Evolutionary conservation across 805 yeast genomes (phyloP), one percentile per base, ranked within the genome.

Genomic region (Kodamaea kakaduensis): DNA sequence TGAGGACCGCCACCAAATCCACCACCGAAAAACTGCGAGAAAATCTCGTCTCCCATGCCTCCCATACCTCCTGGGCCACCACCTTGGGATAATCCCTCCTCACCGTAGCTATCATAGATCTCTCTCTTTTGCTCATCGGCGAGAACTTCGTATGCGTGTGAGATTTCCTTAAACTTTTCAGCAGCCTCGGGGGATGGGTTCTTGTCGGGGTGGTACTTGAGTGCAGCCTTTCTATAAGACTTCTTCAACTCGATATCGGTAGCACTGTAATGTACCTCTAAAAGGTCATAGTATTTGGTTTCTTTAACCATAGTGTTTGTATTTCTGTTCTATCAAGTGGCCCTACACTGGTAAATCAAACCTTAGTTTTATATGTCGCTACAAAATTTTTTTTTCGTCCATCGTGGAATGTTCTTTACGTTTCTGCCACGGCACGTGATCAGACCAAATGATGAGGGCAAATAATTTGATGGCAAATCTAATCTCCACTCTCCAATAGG

Each of bases 81-180:
- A 26, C 29, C 29, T 19, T 26, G 29, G 39, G 69, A 70, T 50
- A 93, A 71, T 38, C 98, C 99, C 53, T 88, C 97, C 59, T 81
- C 83, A 61, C 99, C 99, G 56, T 77, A 87, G 46, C 76, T 78
- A 64, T 93, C 97, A 58, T 90, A 90, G 3, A 82, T 50, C 23
- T 81, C 85, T 69, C 97, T 84, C 71, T 89, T 93, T 56, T 89
- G 84, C 12, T 81, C 69, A 56, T 89, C 97, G 9, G 86, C 75
- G 45, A 90, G 71, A n/a, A 87, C 70, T 63, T 90, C 97, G 58
- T 90, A 73, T 5, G 97, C 96, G 42, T 77, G 77, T 3, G 90
- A 80, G 52, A 87, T 74, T 58, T 87, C 96, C 64, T 90, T 90
- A 64, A 90, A 90, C 66, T 85, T 88, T 57, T 90, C 97, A 35